Conservation (phyloP, 352 stramenopile genomes). For the Globisporangium mamillatum region DNA sequence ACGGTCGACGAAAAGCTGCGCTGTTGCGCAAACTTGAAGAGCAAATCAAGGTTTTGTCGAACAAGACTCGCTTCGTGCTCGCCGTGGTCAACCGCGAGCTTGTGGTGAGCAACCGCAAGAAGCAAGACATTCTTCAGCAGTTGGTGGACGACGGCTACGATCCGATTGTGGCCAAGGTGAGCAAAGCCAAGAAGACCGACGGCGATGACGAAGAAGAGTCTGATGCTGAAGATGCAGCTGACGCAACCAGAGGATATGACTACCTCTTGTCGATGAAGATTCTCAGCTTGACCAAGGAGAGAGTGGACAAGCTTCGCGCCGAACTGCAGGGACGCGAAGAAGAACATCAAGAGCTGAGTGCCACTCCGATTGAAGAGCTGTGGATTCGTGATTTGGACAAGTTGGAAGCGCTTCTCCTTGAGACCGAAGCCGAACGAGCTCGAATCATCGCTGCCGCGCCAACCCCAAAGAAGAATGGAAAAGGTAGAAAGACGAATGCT, state of each 20-base stretch:
- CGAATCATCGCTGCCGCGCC: conserved; percentile 52
- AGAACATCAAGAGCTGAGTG: conserved; percentile 80
- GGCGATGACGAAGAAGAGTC: conserved; percentile 39
- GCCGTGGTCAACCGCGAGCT: conserved; percentile 90
- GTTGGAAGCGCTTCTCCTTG: conserved; percentile 67
- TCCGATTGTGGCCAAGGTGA: conserved; percentile 42
- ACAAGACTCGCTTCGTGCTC: conserved; percentile 96
- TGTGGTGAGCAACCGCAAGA: conserved; percentile 93
- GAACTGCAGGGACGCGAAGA: conserved; percentile 87
- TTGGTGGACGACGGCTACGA: conserved; percentile 90
- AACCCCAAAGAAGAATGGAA: conserved; percentile 53
- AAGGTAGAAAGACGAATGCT: conserved; percentile 32
- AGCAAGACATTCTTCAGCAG: conserved; percentile 89
- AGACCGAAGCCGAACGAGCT: conserved; percentile 61
- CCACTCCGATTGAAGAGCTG: conserved; percentile 85
- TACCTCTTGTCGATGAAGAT: conserved; percentile 96
- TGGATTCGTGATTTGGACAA: conserved; percentile 94
- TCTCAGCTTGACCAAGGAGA: conserved; percentile 92
- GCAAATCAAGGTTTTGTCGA: conserved; percentile 89
- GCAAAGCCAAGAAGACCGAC: conserved; percentile 56
- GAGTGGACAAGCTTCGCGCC: conserved; percentile 87
- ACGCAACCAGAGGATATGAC: conserved; percentile 80
- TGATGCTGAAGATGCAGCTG: conserved; percentile 55
- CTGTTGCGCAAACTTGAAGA: conserved; percentile 88
- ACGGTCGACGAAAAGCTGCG: conserved; percentile 89